phyloP scores from a whole-genome alignment of 2,329 filamentous ascomycete species.

The Paradendryphiella salina region DNA sequence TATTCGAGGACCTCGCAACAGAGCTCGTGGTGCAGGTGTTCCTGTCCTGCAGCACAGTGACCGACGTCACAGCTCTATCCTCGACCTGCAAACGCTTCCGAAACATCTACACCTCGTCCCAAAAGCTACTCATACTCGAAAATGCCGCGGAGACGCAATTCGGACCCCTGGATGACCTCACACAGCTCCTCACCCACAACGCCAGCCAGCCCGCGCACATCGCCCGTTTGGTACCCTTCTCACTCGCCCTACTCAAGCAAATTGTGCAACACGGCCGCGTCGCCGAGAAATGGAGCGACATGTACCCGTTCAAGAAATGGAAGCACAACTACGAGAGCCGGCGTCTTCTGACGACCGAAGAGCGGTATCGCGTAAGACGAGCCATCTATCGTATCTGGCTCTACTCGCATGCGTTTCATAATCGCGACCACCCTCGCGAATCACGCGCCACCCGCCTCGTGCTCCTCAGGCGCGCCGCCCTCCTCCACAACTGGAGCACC shows the following conservation, averaged over 20 bases:
- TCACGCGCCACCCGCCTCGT: slow-evolving; percentile 53
- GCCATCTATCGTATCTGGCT: slow-evolving; percentile 66
- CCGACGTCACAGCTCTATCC: slow-evolving; percentile 59
- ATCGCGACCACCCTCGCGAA: slow-evolving; percentile 54
- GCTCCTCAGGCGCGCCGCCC: slow-evolving; percentile 56
- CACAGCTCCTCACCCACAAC: slow-evolving; percentile 65
- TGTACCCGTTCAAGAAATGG: slow-evolving; percentile 68
- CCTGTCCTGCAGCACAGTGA: slow-evolving; percentile 56
- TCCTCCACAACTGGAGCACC: slow-evolving; percentile 63
- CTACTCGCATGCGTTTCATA: slow-evolving; percentile 63
- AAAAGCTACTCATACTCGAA: slow-evolving; percentile 59
- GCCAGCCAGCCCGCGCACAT: slow-evolving; percentile 61
- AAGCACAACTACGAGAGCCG: slow-evolving; percentile 60
- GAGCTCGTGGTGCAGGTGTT: slow-evolving; percentile 63
- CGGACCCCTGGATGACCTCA: slow-evolving; percentile 61
- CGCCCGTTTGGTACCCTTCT: slow-evolving; percentile 57
- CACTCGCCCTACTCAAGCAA: slow-evolving; percentile 59
- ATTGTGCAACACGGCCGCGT: slow-evolving; percentile 58
- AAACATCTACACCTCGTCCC: slow-evolving; percentile 56
- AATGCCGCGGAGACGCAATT: slow-evolving; percentile 59
- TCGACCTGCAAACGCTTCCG: slow-evolving; percentile 60
- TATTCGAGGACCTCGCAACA: slow-evolving; percentile 59
- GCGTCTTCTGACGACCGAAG: slow-evolving; percentile 55
- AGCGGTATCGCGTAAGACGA: slow-evolving; percentile 58
- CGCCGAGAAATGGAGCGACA: slow-evolving; percentile 61